Evolutionary conservation across 2,329 filamentous ascomycete genomes (phyloP).

Genomic region (Blastomyces parvus): DNA sequence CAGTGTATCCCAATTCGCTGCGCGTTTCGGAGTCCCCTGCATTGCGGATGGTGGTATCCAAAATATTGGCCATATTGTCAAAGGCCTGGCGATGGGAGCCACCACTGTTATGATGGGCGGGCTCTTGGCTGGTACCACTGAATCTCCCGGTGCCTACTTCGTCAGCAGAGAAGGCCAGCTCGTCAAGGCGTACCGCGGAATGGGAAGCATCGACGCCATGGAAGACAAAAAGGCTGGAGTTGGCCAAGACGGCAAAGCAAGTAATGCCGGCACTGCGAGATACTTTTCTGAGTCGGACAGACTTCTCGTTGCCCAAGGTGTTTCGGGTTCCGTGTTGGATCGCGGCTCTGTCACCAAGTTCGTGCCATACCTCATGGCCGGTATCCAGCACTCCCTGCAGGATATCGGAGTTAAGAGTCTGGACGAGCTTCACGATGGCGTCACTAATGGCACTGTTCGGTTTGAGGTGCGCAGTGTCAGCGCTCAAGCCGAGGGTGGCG

Average conservation of each 20-base stretch:
- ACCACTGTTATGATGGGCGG: conserved; percentile 99
- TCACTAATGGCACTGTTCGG: conserved; percentile 64
- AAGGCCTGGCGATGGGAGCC: conserved; percentile 88
- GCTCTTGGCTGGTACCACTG: conserved; percentile 89
- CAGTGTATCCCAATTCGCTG: conserved; percentile 80
- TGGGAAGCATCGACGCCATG: conserved; percentile 99
- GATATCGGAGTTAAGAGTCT: conserved; percentile 84
- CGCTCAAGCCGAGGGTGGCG: conserved; percentile 91
- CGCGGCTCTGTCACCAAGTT: conserved; percentile 81
- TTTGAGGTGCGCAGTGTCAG: conserved; percentile 93
- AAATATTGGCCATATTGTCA: conserved; percentile 98
- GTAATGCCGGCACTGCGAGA: conserved; percentile 87
- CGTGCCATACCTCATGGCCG: conserved; percentile 87
- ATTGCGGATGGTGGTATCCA: conserved; percentile 97
- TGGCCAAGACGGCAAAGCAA: conserved; percentile 57
- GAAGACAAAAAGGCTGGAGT: conserved; percentile 92
- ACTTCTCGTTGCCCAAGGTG: conserved; percentile 91
- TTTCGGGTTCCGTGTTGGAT: conserved; percentile 59
- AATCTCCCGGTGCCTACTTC: conserved; percentile 94
- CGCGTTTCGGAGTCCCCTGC: conserved; percentile 89
- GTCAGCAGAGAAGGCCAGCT: conserved; percentile 94
- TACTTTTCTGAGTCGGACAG: conserved; percentile 98
- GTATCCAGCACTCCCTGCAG: conserved; percentile 94
- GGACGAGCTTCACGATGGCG: conserved; percentile 62
- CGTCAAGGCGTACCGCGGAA: conserved; percentile 97